Evolutionary conservation across 1,139 yeast genomes (phyloP).

Genomic region (Scheffersomyces illinoinensis): DNA sequence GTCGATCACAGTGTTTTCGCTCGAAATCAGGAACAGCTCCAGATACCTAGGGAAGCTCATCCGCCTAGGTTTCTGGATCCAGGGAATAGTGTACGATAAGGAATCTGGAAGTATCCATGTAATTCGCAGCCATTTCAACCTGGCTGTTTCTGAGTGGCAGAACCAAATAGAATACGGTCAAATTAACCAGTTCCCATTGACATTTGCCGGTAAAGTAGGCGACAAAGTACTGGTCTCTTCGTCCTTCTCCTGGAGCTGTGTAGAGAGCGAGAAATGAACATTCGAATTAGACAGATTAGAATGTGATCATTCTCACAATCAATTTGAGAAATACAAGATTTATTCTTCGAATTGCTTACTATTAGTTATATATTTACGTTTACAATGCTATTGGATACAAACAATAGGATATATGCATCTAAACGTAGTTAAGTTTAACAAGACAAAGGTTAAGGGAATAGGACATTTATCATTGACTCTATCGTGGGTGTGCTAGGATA

Average conservation of each 20-base stretch:
- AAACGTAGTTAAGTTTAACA: not conserved
- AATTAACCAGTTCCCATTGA: constrained; percentile 21
- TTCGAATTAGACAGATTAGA: too few relatives aligned
- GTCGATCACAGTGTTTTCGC: constrained; percentile 7
- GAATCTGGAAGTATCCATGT: constrained; percentile 27
- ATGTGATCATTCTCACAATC: too few relatives aligned
- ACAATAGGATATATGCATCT: not conserved
- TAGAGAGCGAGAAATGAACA: not conserved
- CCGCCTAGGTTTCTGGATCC: constrained; percentile 54
- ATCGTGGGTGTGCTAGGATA: not conserved
- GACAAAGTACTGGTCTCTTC: constrained; percentile 6
- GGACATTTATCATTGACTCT: not conserved
- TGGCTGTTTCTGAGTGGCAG: constrained; percentile 21
- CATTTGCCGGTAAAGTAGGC: constrained; percentile 10
- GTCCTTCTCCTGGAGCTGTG: not conserved
- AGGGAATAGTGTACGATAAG: constrained; percentile 47
- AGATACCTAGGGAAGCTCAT: constrained; percentile 45
- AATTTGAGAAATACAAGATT: too few relatives aligned
- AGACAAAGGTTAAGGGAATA: too few relatives aligned
- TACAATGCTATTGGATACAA: not conserved
- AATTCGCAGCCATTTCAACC: constrained; percentile 23
- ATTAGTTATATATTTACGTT: not conserved
- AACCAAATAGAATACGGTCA: constrained; percentile 29
- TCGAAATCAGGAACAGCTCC: constrained; percentile 16
- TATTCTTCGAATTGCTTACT: too few relatives aligned